Evolutionary conservation across 495 filamentous ascomycete species (phyloP), one percentile per base, ranked within the genome.

Genomic region (Daldinia decipiens): DNA sequence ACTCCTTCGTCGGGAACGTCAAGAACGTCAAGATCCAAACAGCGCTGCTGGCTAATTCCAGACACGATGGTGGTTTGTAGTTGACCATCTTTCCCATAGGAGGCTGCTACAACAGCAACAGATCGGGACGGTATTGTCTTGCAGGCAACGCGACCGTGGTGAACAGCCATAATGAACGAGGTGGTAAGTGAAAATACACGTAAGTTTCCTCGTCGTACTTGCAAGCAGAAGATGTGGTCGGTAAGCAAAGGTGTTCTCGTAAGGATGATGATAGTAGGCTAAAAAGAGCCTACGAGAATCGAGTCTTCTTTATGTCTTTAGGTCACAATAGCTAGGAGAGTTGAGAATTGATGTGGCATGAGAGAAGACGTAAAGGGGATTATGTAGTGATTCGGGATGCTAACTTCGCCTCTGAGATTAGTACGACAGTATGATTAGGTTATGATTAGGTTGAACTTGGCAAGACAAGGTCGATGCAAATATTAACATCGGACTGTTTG

Each of bases 1-100:
- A 74, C 21, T 8, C 74, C 74, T 36, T 74, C 71, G 9, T 76
- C 71, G 13, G 65, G 68, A 27, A 74, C 21, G 11, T 60, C 54
- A n/a, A 58, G 68, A 27, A 74, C 21, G 11, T 60, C 54, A 12
- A 58, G 12, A 15, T 15, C 27, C 9, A 15, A n/a, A 19, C 4
- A 15, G 15, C 3, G 3, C 7, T 31, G 24, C 17, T 65, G 61
- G 21, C 13, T 7, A 11, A n/a, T 58, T 3, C 53, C 59, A 7
- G 68, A 58, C 29, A 74, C 55, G n/a, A 62, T 12, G n/a, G 51
- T 43, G 19, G 17, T 54, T 55, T 24, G 65, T 1, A 70, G 50
- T 12, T 76, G 54, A 15, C 52, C 43, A 21, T 62, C 43, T 24
- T 1, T 40, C 4, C 24, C 60, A 21, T 68, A 60, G 5, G 43